Base-by-base conservation (phyloP, 306 rosid genomes). In the Begonia loranthoides region DNA sequence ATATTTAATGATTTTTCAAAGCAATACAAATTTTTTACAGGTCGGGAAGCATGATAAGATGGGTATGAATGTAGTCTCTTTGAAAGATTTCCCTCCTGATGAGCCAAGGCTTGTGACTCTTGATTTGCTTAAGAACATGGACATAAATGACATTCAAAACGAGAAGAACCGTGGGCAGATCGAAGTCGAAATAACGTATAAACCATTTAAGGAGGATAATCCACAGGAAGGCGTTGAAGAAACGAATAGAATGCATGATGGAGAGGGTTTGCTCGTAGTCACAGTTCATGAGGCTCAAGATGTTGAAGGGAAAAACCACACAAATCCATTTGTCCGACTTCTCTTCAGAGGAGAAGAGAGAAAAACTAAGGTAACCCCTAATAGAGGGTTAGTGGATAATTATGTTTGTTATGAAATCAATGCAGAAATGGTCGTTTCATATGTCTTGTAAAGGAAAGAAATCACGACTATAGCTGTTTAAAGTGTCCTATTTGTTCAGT, bases 201-300 rank as follows among this genome's bases (percentile, higher is more conserved):
- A 71, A 49, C 99, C 99, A 17, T 86, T 90, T 69, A 86, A 41
- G 74, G 94, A 78, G 66, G 89, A 86, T 34, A 77, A 74, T 38
- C 81, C 66, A 33, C 17, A 44, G 12, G 51, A 38, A 13, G 55
- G 63, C 13, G 33, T 40, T 12, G 34, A 48, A 1, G 55, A 59
- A 59, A 49, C 55, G 17, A 78, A 70, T 28, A 85, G 73, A 44
- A 69, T 58, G 12, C 65, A 58, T 50, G 67, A 55, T 17, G 82
- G 95, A 46, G 92, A 84, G 43, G 99, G 99, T 51, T 75, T 85
- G 66, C 88, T 90, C 54, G 79, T 83, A 10, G 73, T 90, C 48
- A n/a, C 67, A 15, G 66, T 90, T 53, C 83, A 66, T 17, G 88
- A 73, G 54, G 99, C 95, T 24, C 81, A 82, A 59, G 79, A 86